Conservation (phyloP, 768 basidiomycete species). For the Lyophyllum atratum region DNA sequence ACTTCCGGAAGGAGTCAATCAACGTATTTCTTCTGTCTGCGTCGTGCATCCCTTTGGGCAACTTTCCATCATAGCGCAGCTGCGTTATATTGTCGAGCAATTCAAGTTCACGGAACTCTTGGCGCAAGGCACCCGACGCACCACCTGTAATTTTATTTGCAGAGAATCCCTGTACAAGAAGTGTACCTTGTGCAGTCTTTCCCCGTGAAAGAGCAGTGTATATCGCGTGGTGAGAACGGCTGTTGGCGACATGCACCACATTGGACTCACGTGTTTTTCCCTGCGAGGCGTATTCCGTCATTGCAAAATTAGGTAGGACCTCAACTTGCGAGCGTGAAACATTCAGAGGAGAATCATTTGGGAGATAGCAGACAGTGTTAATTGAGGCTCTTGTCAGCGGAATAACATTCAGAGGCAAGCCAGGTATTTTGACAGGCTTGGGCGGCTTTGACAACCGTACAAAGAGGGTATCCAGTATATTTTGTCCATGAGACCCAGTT, state of each 20-base stretch:
- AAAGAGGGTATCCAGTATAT: constrained; percentile 6
- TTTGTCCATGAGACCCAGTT: background rate
- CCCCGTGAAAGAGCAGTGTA: constrained; percentile 33
- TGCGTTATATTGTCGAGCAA: constrained; percentile 35
- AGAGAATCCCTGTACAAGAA: constrained; percentile 29
- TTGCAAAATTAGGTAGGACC: background rate
- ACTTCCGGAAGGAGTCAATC: constrained; percentile 18
- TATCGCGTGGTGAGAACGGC: constrained; percentile 21
- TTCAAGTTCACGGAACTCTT: constrained; percentile 36
- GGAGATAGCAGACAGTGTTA: background rate
- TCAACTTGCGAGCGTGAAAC: background rate
- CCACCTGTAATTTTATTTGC: constrained; percentile 23
- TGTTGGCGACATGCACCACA: background rate
- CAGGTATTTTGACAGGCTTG: background rate
- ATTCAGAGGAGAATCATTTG: background rate
- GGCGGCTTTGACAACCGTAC: background rate
- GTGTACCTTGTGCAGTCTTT: constrained; percentile 18
- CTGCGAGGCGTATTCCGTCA: constrained; percentile 21
- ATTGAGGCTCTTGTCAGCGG: background rate
- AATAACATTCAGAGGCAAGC: background rate
- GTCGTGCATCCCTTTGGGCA: constrained; percentile 13
- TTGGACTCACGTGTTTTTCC: background rate
- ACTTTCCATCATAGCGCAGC: constrained; percentile 18
- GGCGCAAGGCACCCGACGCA: constrained; percentile 26
- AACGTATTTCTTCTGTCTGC: constrained; percentile 21